Evolutionary conservation across 2,329 filamentous ascomycete species (phyloP), one percentile per base, ranked within the genome.

Genomic region (Mycosphaerella sp.): DNA sequence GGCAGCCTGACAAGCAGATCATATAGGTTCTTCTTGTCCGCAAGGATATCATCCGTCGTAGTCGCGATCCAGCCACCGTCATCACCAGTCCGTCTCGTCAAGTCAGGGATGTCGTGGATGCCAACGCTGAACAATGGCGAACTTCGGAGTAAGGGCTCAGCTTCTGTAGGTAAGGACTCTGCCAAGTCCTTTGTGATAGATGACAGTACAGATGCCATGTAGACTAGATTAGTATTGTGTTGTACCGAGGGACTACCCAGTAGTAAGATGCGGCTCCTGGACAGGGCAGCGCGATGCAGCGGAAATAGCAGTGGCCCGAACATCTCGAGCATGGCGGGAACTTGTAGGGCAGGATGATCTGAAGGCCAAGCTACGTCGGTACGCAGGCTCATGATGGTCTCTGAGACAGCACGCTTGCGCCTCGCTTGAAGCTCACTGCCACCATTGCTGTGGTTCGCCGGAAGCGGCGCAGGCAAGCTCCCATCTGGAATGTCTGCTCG

Each of bases 231-330:
- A 73, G 91, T 97, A 48, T 82, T 80, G 62, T 82, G 76, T 66
- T 90, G 85, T 17, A 98, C 89, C 0, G 93, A 93, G 9, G 90
- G 84, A 67, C 90, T 83, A 14, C 86, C 85, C 21, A 93, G 85
- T 55, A 98, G 84, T 45, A 98, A 71, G 50, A 98, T 91, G 51
- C 93, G 81, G 71, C 93, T 91, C 50, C 91, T 81, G 56, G 95
- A 72, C 44, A 98, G 72, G 6, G 90, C 89, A 40, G 89, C 89
- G 61, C 93, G 82, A 62, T 95, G 86, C 56, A 98, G 79, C 9
- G 93, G 88, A 65, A 96, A 98, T 44, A 97, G 81, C 50, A 98
- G 75, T 1, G 93, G 93, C 0, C 93, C 93, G 66, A 97, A 95
- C 7, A 79, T 81, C 59, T 93, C 84, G 41, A 97, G 71, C 56